Evolutionary conservation across 1,139 yeast genomes (phyloP), one percentile per base, ranked within the genome.

Genomic region (Candida glucosophila): DNA sequence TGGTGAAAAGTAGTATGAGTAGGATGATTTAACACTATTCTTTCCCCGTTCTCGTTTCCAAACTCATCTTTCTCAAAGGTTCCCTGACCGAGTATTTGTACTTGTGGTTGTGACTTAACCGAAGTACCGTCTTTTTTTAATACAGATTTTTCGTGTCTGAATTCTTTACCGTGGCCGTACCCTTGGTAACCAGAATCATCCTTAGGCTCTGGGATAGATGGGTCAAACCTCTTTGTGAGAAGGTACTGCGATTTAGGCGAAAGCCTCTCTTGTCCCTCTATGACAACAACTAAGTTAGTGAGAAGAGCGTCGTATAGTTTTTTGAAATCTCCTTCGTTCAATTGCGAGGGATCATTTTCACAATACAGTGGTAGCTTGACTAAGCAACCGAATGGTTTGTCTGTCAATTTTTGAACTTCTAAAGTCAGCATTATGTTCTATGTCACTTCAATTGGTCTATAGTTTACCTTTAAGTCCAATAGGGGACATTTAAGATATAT

Each of bases 41-140:
- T 39, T 29, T 73, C 77, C 9, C 74, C 80, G 34, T 64, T 64
- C 33, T 64, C 71, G 42, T 81, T 65, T 20, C 94, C 94, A 13
- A 64, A 66, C 40, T 75, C 77, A 37, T 67, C 77, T 13, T 78
- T 76, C 26, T 63, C 74, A 58, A 78, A 77, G 2, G 52, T 51
- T 7, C 95, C 94, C 45, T 83, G 88, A 20, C 95, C 95, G 32
- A 83, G 69, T 41, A 82, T 80, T 56, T 83, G 92, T 14, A 83
- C 94, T 49, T 83, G 94, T 3, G 95, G 94, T 47, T 81, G 88
- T 26, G 62, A 52, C 27, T 88, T 86, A 21, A 82, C 83, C 3
- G 86, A 69, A 32, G 71, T 68, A 22, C 93, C 93, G 43, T 83
- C 95, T 44, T 78, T 80, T 36, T 73, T 73, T 35, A 83, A 67